Evolutionary conservation across 805 yeast species (phyloP).

Genomic region (Starmerella geochares): DNA sequence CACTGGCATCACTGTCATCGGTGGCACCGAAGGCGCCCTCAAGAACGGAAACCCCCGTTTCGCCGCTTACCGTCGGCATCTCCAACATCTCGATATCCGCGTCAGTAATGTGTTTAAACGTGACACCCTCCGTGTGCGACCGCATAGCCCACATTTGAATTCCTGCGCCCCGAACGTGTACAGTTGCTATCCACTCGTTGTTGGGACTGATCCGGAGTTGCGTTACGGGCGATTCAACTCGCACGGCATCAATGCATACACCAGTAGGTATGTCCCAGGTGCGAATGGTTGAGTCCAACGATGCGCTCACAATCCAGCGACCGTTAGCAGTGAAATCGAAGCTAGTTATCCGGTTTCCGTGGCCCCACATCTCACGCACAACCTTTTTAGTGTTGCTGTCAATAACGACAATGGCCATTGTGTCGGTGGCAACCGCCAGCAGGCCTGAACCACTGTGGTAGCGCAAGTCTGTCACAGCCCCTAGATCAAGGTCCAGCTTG

Average conservation of each 20-base stretch:
- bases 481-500: conserved; percentile 57
- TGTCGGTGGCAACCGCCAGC: conserved; percentile 77
- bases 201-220: conserved; percentile 68
- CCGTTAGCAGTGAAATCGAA: conserved; percentile 91
- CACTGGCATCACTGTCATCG: conserved; percentile 31
- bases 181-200: conserved; percentile 84
- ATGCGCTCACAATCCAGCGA: conserved; percentile 79
- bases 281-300: conserved; percentile 77
- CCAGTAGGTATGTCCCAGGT: conserved; percentile 98
- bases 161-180: conserved; percentile 85
- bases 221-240: conserved; percentile 69
- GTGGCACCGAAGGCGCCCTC: conserved; percentile 52
- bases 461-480: conserved; percentile 58
- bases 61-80: conserved; percentile 71
- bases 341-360: conserved; percentile 74
- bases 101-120: conserved; percentile 58
- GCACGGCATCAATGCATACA: conserved; percentile 86
- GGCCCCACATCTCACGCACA: conserved; percentile 84
- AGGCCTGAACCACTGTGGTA: conserved; percentile 77
- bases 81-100: conserved; percentile 48
- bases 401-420: conserved; percentile 68
- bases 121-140: conserved; percentile 66
- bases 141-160: conserved; percentile 85
- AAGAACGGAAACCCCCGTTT: conserved; percentile 57
- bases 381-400: conserved; percentile 73